Conservation (phyloP, 306 rosid genomes). For the Rosa multiflora region DNA sequence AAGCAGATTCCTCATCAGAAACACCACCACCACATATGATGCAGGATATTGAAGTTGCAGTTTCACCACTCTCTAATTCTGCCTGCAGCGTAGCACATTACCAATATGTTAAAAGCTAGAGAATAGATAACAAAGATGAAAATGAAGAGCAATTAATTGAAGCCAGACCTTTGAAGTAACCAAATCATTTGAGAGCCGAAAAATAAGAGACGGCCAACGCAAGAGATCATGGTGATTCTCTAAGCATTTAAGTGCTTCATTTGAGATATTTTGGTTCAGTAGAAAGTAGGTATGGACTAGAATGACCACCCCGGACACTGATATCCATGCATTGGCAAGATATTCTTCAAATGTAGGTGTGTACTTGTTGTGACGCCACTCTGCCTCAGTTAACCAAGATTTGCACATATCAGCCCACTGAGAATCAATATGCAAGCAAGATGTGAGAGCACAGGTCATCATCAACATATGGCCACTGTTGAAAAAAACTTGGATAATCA, state of each 20-base stretch:
- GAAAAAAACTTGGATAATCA: neutral
- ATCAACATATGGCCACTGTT: neutral
- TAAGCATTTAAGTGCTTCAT: conserved; percentile 34
- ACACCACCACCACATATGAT: conserved; percentile 20
- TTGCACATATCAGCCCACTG: conserved; percentile 59
- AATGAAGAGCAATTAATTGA: neutral
- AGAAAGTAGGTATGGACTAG: conserved; percentile 43
- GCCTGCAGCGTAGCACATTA: conserved; percentile 29
- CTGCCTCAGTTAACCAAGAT: conserved; percentile 54
- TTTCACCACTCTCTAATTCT: conserved; percentile 58
- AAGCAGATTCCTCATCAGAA: conserved; percentile 36
- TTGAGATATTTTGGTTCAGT: conserved; percentile 29
- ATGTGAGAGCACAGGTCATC: neutral
- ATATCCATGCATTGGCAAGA: conserved; percentile 48
- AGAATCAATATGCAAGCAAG: neutral
- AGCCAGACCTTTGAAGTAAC: conserved; percentile 42
- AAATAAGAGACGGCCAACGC: conserved; percentile 38
- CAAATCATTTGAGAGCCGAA: conserved; percentile 60
- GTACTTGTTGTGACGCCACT: conserved; percentile 36
- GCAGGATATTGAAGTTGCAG: conserved; percentile 44
- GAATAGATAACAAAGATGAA: neutral
- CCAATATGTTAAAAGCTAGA: neutral
- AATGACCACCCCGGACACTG: conserved; percentile 36
- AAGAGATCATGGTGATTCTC: conserved; percentile 31
- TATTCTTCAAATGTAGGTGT: conserved; percentile 43